These are phyloP conservation scores for Globisporangium middletonii DNA, from an alignment of 352 stramenopile genomes.

Conservation along the genomic window DNA sequence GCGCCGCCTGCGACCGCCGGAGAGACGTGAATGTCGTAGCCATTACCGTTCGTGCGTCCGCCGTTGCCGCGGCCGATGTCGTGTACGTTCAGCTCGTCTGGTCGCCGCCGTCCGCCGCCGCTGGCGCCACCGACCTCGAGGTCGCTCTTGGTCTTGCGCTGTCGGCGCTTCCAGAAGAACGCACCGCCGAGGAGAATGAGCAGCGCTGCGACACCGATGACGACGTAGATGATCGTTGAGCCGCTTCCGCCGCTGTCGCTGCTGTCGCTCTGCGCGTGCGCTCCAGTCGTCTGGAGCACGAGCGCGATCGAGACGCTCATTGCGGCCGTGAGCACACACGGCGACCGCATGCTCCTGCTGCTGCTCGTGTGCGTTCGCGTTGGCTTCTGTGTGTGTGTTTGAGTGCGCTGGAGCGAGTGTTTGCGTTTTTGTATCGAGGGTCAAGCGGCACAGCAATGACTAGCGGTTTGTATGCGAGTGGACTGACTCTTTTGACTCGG, in stretches of 20 bases:
- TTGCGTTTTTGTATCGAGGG: too few species aligned
- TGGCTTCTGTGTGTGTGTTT: not conserved
- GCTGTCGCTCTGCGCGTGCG: conserved; percentile 10
- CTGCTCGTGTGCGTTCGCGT: not conserved
- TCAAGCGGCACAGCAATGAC: too few species aligned
- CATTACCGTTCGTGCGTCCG: not conserved
- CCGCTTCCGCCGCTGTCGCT: conserved; percentile 12
- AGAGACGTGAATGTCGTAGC: conserved; percentile 18
- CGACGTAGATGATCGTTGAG: conserved; percentile 51
- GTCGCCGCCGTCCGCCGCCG: not conserved
- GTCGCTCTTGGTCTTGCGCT: conserved; percentile 21
- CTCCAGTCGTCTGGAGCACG: conserved; percentile 7
- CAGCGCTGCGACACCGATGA: conserved; percentile 40
- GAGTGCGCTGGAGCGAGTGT: not conserved
- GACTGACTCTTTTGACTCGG: too few species aligned
- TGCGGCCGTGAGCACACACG: conserved; percentile 3
- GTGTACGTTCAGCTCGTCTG: not conserved
- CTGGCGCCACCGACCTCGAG: not conserved
- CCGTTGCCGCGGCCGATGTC: conserved; percentile 4
- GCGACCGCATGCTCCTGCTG: conserved; percentile 1
- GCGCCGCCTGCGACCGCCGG: conserved; percentile 3
- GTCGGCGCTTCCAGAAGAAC: conserved; percentile 48
- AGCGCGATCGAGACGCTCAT: not conserved
- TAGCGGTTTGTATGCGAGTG: too few species aligned
- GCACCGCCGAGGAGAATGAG: conserved; percentile 41